Evolutionary conservation across 345 rosid genomes (phyloP).

Genomic region (Dipteronia sinensis): DNA sequence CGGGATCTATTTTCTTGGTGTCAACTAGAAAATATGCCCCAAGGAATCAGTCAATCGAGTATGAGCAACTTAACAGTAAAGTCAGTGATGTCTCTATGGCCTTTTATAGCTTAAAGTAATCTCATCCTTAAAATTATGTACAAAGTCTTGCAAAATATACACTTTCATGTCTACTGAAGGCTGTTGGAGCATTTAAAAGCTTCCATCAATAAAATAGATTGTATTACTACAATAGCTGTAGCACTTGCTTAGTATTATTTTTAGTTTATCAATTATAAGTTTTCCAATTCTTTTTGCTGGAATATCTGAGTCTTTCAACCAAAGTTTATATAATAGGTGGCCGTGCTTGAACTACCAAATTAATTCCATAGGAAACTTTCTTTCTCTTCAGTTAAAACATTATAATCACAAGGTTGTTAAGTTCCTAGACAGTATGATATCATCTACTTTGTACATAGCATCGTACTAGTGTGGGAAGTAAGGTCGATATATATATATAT

Average conservation of each 20-base stretch:
- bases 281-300: not conserved
- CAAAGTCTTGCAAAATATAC: not conserved
- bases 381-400: not conserved
- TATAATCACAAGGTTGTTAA: not conserved
- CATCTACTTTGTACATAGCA: no score
- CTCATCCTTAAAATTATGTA: conserved; percentile 23
- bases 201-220: conserved; percentile 10
- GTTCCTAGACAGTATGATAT: not conserved
- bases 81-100: conserved; percentile 37
- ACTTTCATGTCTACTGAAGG: conserved; percentile 2
- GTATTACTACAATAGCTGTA: not conserved
- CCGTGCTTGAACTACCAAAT: not conserved
- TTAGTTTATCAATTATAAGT: not conserved
- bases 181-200: not conserved
- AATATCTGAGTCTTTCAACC: not conserved
- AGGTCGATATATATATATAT: no score
- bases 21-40: conserved; percentile 40
- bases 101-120: conserved; percentile 31
- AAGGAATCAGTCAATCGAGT: conserved; percentile 35
- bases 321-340: not conserved
- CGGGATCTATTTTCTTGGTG: conserved; percentile 57
- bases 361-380: not conserved
- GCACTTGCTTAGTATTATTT: not conserved
- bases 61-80: conserved; percentile 47
- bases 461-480: no score